These are phyloP conservation scores for Dendrobium officinale DNA, from an alignment of 106 monocot genomes.

Conservation along the genomic window DNA sequence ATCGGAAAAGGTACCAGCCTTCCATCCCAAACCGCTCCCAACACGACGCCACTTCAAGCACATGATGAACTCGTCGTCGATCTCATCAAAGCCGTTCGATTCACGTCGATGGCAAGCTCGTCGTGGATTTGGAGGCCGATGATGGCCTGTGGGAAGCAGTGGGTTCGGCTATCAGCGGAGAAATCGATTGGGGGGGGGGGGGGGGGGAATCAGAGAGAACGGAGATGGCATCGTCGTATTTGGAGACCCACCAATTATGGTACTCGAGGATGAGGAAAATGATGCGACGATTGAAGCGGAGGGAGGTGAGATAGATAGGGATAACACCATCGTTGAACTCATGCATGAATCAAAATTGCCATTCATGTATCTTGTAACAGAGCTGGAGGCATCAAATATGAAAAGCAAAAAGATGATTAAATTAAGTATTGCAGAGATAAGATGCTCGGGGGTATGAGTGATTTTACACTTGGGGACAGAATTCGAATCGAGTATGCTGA, in stretches of 20 bases:
- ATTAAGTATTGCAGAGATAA: no score
- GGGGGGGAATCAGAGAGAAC: conserved; percentile 51
- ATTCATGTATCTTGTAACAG: no score
- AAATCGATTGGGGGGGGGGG: conserved; percentile 68
- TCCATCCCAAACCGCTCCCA: no score
- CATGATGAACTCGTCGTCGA: no score
- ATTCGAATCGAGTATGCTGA: no score
- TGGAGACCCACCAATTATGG: conserved; percentile 73
- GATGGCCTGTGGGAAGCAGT: conserved; percentile 70
- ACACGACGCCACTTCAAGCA: no score
- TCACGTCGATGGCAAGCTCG: conserved; percentile 44
- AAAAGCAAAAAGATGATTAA: no score
- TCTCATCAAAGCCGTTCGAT: conserved; percentile 10
- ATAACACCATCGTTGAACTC: conserved; percentile 93
- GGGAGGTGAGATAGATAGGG: conserved; percentile 75
- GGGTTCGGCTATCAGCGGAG: conserved; percentile 41
- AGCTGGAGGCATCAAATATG: no score
- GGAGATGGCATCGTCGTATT: conserved; percentile 58
- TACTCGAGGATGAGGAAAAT: conserved; percentile 66
- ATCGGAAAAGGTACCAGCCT: no score
- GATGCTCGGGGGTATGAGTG: no score
- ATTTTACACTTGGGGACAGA: no score
- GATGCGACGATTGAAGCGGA: conserved; percentile 32
- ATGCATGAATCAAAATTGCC: no score
- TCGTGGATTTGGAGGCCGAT: conserved; percentile 76